A percentile compares a stretch with the other conserved stretches of the same genome.
These are phyloP conservation scores for Tetrapisispora namnaoensis DNA, from an alignment of 805 yeast genomes.

Conservation along the genomic window DNA sequence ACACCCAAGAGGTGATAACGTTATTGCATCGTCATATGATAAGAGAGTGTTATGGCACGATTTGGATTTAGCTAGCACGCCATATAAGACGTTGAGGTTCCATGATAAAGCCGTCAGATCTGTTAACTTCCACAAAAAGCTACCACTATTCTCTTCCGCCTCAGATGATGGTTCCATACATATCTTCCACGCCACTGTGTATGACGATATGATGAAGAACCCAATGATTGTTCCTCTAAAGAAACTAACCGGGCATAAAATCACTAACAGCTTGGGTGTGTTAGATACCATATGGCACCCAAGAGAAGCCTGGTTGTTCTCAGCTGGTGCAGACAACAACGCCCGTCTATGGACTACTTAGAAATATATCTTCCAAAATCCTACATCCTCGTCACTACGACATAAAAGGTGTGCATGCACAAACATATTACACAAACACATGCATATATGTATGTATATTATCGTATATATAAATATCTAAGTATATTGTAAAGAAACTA, in stretches of 20 bases:
- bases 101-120: constrained; percentile 91
- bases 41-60: constrained; percentile 97
- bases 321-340: constrained; percentile 94
- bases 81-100: constrained; percentile 90
- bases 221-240: constrained; percentile 94
- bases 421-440: too few relatives aligned
- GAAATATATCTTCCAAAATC: not conserved
- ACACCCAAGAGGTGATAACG: constrained; percentile 93
- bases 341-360: constrained; percentile 95
- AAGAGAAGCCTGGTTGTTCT: constrained; percentile 93
- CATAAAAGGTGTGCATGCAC: too few relatives aligned
- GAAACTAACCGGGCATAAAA: constrained; percentile 83
- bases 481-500: too few relatives aligned
- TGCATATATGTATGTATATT: too few relatives aligned
- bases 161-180: constrained; percentile 91
- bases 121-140: constrained; percentile 73
- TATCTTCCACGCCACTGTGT: constrained; percentile 93
- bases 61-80: constrained; percentile 76
- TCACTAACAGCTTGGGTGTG: constrained; percentile 74
- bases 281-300: constrained; percentile 92
- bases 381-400: not conserved
- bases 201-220: constrained; percentile 81
- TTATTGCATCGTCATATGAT: constrained; percentile 86
- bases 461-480: too few relatives aligned
- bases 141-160: constrained; percentile 90